Evolutionary conservation across 495 filamentous ascomycete genomes (phyloP).

Genomic region (Penicillium herquei): DNA sequence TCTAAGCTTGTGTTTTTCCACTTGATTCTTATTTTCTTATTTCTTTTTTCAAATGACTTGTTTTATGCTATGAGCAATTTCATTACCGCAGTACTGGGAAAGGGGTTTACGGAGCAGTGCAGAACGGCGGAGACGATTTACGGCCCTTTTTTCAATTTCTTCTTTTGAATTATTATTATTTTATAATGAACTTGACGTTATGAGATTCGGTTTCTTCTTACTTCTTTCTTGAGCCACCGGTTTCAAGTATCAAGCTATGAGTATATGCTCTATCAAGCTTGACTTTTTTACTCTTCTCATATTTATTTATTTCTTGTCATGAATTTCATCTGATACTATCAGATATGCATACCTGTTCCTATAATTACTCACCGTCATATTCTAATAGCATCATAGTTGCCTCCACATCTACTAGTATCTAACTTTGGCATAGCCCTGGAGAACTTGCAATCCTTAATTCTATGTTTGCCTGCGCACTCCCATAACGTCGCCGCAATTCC

Average conservation of each 20-base stretch:
- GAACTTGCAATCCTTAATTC: too few species aligned
- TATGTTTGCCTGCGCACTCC: conserved; percentile 6
- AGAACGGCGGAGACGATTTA: conserved; percentile 21
- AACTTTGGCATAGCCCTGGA: too few species aligned
- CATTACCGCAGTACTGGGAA: conserved; percentile 9
- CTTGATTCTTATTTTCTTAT: conserved; percentile 3
- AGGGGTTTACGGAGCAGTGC: conserved; percentile 29
- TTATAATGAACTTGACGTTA: neutral
- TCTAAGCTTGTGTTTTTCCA: conserved; percentile 11
- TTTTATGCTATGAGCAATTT: neutral
- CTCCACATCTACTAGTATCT: too few species aligned
- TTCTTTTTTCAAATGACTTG: neutral
- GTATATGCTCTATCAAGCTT: neutral
- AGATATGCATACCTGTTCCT: too few species aligned
- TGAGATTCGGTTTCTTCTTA: conserved; percentile 12
- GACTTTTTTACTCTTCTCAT: neutral
- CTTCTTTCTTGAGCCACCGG: too few species aligned
- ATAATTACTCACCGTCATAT: too few species aligned
- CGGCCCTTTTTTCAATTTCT: conserved; percentile 9
- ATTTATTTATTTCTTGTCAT: conserved; percentile 5
- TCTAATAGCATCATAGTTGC: too few species aligned
- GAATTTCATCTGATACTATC: neutral
- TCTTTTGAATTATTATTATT: conserved; percentile 14
- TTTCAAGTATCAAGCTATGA: neutral
- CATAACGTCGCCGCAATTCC: conserved; percentile 13